These are phyloP conservation scores for Alternaria hordeiaustralica DNA, from an alignment of 2,329 filamentous ascomycete species.

Conservation along the genomic window DNA sequence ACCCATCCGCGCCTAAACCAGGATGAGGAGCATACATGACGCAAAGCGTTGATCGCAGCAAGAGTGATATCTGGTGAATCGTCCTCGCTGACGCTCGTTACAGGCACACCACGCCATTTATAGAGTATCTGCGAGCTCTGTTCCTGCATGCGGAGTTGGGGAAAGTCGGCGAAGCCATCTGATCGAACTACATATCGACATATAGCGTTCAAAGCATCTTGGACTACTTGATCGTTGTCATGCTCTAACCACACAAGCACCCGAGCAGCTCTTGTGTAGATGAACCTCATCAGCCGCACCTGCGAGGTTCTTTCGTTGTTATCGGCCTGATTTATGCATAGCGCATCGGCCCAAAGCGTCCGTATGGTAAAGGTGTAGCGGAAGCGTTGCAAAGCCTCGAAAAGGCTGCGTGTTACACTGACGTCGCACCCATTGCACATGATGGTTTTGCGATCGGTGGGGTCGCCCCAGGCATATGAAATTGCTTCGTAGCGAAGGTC, in stretches of 20 bases:
- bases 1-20: neutral
- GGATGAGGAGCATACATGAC: neutral
- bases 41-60: neutral
- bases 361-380: neutral
- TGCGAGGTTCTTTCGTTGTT: constrained; percentile 36
- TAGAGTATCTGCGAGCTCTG: neutral
- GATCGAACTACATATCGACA: too few species aligned
- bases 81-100: neutral
- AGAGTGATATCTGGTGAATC: neutral
- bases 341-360: constrained; percentile 31
- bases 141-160: too few species aligned
- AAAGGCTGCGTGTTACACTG: neutral
- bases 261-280: neutral
- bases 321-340: constrained; percentile 46
- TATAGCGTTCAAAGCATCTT: too few species aligned
- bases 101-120: neutral
- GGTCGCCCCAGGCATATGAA: constrained; percentile 21
- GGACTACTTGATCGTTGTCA: neutral
- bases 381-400: constrained; percentile 6
- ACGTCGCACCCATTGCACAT: neutral
- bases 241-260: constrained; percentile 3
- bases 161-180: too few species aligned
- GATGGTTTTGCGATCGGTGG: neutral
- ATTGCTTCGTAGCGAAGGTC: constrained; percentile 11
- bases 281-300: constrained; percentile 38